A percentile compares a stretch with the other conserved stretches of the same genome.
Conservation (phyloP, 768 basidiomycete species). For the Boletus barrowsii region DNA sequence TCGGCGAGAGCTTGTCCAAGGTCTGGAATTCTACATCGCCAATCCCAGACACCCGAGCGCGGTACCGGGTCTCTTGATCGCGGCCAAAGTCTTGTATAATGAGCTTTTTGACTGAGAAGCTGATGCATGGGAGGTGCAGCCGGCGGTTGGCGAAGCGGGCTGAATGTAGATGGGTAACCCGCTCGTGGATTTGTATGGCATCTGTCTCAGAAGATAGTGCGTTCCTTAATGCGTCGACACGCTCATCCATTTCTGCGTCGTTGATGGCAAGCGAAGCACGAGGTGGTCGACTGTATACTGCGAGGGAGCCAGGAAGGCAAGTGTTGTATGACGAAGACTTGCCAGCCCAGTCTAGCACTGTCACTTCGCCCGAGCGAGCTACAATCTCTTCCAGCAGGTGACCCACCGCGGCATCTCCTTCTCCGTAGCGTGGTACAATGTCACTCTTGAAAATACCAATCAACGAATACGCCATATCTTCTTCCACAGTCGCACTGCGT, state of each 20-base stretch:
- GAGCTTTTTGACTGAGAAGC: constrained; percentile 3
- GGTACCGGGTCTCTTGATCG: not conserved
- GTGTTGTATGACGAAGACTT: constrained; percentile 8
- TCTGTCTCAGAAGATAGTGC: not conserved
- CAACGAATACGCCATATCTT: not conserved
- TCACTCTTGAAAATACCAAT: not conserved
- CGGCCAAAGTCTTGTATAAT: not conserved
- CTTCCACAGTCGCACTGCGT: constrained; percentile 1
- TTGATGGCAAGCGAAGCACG: not conserved
- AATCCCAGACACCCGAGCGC: constrained; percentile 1
- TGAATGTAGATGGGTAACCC: not conserved
- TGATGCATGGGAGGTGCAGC: constrained; percentile 11
- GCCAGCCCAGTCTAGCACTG: constrained; percentile 8
- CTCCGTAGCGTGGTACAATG: constrained; percentile 3
- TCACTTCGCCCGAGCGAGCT: constrained; percentile 4
- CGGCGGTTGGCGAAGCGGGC: constrained; percentile 1
- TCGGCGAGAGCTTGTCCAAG: not conserved
- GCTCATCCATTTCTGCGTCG: not conserved
- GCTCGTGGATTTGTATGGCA: not conserved
- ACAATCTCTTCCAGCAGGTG: constrained; percentile 11
- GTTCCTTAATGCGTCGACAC: not conserved
- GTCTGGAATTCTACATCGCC: constrained; percentile 5
- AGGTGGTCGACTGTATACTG: not conserved
- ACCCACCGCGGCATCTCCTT: constrained; percentile 3
- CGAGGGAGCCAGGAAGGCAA: constrained; percentile 7